Conservation (phyloP, 768 basidiomycete genomes). For the Wakefieldia striispora region DNA sequence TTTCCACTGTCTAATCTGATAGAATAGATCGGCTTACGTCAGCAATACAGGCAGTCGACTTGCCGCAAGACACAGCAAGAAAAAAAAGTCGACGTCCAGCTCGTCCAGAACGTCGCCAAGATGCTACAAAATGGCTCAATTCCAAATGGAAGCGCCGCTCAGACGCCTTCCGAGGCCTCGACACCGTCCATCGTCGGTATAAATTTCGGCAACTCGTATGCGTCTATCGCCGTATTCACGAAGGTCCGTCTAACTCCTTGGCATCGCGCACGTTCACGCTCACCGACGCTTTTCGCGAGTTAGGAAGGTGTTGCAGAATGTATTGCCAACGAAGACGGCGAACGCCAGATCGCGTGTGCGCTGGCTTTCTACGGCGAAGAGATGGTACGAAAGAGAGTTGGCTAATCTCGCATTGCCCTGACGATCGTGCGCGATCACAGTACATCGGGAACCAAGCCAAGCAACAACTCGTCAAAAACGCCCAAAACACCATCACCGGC, state of each 20-base stretch:
- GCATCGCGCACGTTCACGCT: neutral
- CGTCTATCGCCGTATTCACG: slow-evolving; percentile 92
- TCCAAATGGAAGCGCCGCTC: slow-evolving; percentile 51
- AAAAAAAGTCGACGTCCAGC: neutral
- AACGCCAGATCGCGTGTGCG: slow-evolving; percentile 95
- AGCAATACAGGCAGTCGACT: slow-evolving; percentile 1
- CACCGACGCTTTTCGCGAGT: neutral
- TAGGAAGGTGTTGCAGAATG: slow-evolving; percentile 92
- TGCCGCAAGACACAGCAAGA: neutral
- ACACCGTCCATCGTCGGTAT: slow-evolving; percentile 79
- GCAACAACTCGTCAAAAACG: slow-evolving; percentile 92
- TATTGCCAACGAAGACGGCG: slow-evolving; percentile 98
- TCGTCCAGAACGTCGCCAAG: neutral
- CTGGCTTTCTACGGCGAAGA: slow-evolving; percentile 91
- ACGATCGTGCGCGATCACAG: slow-evolving; percentile 40
- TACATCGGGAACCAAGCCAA: slow-evolving; percentile 96
- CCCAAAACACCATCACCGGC: slow-evolving; percentile 89
- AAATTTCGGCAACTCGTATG: slow-evolving; percentile 94
- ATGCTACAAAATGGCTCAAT: slow-evolving; percentile 42
- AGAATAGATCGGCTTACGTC: slow-evolving; percentile 4
- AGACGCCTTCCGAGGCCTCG: slow-evolving; percentile 36
- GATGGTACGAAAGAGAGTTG: slow-evolving; percentile 54
- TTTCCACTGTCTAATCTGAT: slow-evolving; percentile 11
- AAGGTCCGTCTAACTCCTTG: slow-evolving; percentile 54
- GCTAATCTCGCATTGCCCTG: neutral